Evolutionary conservation across 176 grass and related monocot species (phyloP), one percentile per base, ranked within the genome.

Genomic region (Elymus sibiricus): DNA sequence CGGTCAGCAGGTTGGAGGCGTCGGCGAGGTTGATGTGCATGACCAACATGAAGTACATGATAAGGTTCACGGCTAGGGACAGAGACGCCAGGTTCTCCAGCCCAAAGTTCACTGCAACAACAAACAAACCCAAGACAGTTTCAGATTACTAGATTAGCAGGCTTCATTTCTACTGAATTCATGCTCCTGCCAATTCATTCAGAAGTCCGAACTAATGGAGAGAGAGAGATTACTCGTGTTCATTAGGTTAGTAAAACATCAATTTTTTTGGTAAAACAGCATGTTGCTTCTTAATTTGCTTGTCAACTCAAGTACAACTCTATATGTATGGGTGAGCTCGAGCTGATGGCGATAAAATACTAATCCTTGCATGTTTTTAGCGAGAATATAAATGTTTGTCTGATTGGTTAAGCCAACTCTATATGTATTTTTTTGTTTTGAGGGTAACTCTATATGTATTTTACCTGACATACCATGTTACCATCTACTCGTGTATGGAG

Each of bases 81-180:
- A 94, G n/a, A 42, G 70, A 69, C 6, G 89, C 92, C 5, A 92
- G 25, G 71, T 53, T 94, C 81, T 94, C 90, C 19, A 94, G 43
- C 32, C 87, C 90, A 17, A 91, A 89, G 34, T 84, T 82, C 2
- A 12, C 92, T 92, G 90, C 31, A 63, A 56, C 38, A 73, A 75
- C n/a, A 44, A 2, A 69, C 10, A 9, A 64, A 72, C 24, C 25
- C 31, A 80, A 3, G 22, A 29, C 13, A 44, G 1, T 16, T 78
- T 78, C 14, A 37, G 17, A 67, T 27, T 28, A 43, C 70, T 3
- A 37, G n/a, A 67, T 27, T 19, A 43, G 55, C 24, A 47, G 38
- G 27, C 24, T 73, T 76, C 82, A 26, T 10, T 85, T 67, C 19
- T 22, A 4, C 4, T 58, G 19, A 58, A 58, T 58, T 58, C 55